Evolutionary conservation across 257 asterid genomes (phyloP).

Genomic region (Przewalskia tangutica): DNA sequence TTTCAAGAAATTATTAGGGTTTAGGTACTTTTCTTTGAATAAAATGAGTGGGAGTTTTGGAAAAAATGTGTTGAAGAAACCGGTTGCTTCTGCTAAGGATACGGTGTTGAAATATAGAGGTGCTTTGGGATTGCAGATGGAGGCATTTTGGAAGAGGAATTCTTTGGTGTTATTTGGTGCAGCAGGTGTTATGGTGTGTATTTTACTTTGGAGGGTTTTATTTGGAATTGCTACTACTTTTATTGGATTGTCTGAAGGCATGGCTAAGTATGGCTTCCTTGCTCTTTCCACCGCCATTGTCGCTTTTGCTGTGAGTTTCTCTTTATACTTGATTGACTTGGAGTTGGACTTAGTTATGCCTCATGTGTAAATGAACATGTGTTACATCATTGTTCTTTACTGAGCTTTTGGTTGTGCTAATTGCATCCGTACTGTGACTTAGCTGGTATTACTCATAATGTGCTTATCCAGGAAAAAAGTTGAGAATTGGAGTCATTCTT

Average conservation of each 20-base stretch:
- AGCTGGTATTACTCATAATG: neutral
- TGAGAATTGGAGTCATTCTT: neutral
- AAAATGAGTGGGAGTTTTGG: slow-evolving; percentile 10
- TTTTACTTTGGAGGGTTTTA: slow-evolving; percentile 78
- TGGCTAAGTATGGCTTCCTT: slow-evolving; percentile 94
- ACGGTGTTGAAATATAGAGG: slow-evolving; percentile 46
- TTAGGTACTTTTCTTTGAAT: slow-evolving; percentile 44
- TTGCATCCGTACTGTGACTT: neutral
- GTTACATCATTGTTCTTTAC: neutral
- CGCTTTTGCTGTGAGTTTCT: slow-evolving; percentile 67
- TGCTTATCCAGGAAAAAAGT: neutral
- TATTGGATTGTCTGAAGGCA: slow-evolving; percentile 81
- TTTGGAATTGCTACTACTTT: slow-evolving; percentile 74
- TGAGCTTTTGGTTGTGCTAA: neutral
- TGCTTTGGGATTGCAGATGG: slow-evolving; percentile 67
- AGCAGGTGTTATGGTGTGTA: slow-evolving; percentile 63
- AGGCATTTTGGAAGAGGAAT: slow-evolving; percentile 91
- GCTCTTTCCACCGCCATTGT: slow-evolving; percentile 89
- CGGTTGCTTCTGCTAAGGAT: slow-evolving; percentile 28
- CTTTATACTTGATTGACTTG: neutral
- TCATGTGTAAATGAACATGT: no score
- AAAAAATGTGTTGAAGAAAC: slow-evolving; percentile 29
- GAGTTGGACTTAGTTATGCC: no score
- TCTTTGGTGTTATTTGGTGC: slow-evolving; percentile 57
- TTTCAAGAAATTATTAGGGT: slow-evolving; percentile 29